These are phyloP conservation scores for Takakia lepidozioides DNA, from an alignment of 225 moss, liverwort and hornwort species.

Conservation along the genomic window DNA sequence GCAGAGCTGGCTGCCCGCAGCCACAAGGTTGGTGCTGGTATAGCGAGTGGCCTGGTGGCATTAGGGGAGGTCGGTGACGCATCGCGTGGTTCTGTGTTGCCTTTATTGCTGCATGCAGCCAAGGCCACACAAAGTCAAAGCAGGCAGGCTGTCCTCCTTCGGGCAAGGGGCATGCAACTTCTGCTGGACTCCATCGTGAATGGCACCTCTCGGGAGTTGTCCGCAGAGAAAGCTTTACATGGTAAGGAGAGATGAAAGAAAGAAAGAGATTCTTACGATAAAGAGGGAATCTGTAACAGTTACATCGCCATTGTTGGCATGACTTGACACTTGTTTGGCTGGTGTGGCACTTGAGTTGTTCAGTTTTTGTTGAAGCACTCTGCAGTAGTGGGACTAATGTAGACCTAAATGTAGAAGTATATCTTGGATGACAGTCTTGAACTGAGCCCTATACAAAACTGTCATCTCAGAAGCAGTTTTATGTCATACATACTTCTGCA, in stretches of 20 bases:
- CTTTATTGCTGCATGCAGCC: constrained; percentile 75
- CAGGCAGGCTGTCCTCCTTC: constrained; percentile 77
- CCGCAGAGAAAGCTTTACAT: constrained; percentile 40
- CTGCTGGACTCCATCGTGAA: constrained; percentile 61
- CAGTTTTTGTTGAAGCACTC: not conserved
- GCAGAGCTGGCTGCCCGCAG: constrained; percentile 78
- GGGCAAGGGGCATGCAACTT: constrained; percentile 83
- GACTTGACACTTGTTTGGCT: no score
- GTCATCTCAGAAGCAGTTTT: no score
- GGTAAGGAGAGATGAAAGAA: no score
- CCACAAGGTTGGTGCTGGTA: constrained; percentile 28
- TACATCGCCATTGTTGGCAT: no score
- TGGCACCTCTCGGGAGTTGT: constrained; percentile 66
- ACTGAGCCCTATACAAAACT: no score
- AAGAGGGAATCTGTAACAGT: no score
- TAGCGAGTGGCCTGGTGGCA: constrained; percentile 55
- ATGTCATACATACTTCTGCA: no score
- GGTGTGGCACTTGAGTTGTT: no score
- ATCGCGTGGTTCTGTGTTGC: constrained; percentile 72
- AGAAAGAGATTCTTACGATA: no score
- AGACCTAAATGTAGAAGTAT: not conserved
- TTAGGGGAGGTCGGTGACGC: constrained; percentile 76
- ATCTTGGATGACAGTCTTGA: not conserved
- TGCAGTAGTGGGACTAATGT: not conserved
- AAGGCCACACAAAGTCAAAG: constrained; percentile 80